A percentile compares a stretch with the other conserved stretches of the same genome.
phyloP scores from a whole-genome alignment of 257 asterid genomes.

The Solanum pennellii region DNA sequence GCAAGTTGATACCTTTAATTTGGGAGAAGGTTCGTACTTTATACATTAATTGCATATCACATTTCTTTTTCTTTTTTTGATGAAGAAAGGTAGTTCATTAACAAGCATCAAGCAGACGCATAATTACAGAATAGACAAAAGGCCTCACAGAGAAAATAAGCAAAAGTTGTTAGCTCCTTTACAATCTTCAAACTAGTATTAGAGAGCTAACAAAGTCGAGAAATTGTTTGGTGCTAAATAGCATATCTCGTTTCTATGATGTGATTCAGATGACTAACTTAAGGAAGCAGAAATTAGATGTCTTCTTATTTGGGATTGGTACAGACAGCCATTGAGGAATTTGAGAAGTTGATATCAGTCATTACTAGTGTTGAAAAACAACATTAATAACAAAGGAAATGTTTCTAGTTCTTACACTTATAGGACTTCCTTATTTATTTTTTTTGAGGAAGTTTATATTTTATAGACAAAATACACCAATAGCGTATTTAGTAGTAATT shows the following conservation, averaged over 20 bases:
- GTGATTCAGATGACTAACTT: not conserved
- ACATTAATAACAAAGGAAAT: not conserved
- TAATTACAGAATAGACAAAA: not conserved
- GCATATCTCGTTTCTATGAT: not conserved
- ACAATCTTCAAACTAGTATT: not conserved
- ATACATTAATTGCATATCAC: not conserved
- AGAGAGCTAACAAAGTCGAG: not conserved
- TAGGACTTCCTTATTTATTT: not conserved
- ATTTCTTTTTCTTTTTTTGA: not conserved
- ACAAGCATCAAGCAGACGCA: not conserved
- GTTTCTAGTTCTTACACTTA: not conserved
- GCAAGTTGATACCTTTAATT: not conserved
- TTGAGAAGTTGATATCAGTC: not conserved
- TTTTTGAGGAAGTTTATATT: not conserved
- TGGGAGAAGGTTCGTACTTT: not conserved
- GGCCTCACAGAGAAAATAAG: not conserved
- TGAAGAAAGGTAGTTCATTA: not conserved
- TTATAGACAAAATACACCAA: not conserved
- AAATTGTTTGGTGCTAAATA: not conserved
- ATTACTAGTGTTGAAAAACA: not conserved
- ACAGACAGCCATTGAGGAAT: not conserved
- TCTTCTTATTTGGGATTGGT: not conserved
- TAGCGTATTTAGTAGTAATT: not conserved
- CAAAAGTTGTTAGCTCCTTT: not conserved
- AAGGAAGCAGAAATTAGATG: not conserved